These are phyloP conservation scores for Pelargonium australe DNA, from an alignment of 441 rosid genomes.

Conservation along the genomic window DNA sequence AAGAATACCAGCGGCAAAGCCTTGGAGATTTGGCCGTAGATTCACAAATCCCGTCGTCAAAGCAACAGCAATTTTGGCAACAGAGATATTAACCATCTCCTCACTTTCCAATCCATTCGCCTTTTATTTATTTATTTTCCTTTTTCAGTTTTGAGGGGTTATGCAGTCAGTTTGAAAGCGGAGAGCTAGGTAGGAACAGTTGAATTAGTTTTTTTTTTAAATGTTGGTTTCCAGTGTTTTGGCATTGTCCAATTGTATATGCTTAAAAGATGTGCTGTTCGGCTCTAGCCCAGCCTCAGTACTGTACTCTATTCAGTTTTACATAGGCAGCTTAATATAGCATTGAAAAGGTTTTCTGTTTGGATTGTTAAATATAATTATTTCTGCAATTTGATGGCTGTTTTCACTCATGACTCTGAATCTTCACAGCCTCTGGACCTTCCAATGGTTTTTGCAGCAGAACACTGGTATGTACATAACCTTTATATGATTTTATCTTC, in stretches of 20 bases:
- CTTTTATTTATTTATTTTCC: not conserved
- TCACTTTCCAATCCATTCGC: not conserved
- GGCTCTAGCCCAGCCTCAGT: constrained; percentile 20
- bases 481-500: not conserved
- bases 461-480: not conserved
- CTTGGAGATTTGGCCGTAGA: constrained; percentile 12
- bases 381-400: not conserved
- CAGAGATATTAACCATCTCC: constrained; percentile 21
- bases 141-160: constrained; percentile 5
- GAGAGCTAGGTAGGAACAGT: constrained; percentile 17
- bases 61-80: constrained; percentile 27
- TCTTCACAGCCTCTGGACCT: not conserved
- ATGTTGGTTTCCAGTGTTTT: constrained; percentile 18
- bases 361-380: not conserved
- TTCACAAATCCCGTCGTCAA: constrained; percentile 19
- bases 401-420: not conserved
- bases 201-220: not conserved
- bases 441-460: not conserved
- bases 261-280: constrained; percentile 16
- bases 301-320: constrained; percentile 19
- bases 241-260: constrained; percentile 29
- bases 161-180: constrained; percentile 16
- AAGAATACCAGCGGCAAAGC: constrained; percentile 24
- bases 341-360: not conserved
- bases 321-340: constrained; percentile 15